Evolutionary conservation across 2,329 filamentous ascomycete genomes (phyloP).

Genomic region (Nemania bipapillata): DNA sequence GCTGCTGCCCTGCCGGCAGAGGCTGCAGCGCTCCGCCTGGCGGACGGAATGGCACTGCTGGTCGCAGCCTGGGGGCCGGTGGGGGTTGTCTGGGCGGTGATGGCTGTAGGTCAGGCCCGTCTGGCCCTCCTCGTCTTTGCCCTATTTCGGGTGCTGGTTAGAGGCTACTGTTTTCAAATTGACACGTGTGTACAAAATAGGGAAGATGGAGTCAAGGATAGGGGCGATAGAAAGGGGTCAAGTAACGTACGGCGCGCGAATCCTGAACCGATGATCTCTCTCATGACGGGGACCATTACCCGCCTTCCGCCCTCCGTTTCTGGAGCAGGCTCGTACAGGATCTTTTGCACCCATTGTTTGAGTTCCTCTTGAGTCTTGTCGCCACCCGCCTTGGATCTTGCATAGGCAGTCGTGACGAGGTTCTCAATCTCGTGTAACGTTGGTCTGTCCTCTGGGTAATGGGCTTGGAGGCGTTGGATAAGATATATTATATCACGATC

Average conservation of each 20-base stretch:
- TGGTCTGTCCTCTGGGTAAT: constrained; percentile 30
- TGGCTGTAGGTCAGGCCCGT: too few species aligned
- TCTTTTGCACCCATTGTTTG: constrained; percentile 1
- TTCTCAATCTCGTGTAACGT: constrained; percentile 18
- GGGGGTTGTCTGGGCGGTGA: too few species aligned
- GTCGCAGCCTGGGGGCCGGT: too few species aligned
- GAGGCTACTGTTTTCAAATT: too few species aligned
- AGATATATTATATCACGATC: constrained; percentile 23
- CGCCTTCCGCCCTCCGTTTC: neutral
- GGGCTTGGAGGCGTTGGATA: constrained; percentile 33
- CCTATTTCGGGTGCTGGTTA: too few species aligned
- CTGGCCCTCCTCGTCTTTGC: too few species aligned
- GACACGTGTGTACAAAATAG: too few species aligned
- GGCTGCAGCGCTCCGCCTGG: too few species aligned
- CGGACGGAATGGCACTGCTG: too few species aligned
- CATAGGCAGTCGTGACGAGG: neutral
- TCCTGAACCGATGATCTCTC: neutral
- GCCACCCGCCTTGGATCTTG: neutral
- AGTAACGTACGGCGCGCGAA: neutral
- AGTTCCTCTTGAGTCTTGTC: neutral
- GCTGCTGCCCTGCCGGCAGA: too few species aligned
- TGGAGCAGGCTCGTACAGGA: constrained; percentile 23
- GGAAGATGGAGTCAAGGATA: neutral
- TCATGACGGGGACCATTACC: neutral
- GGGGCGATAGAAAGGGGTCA: neutral